A percentile compares a stretch with the other conserved stretches of the same genome.
Evolutionary conservation across 768 basidiomycete genomes (phyloP).

Genomic region (Hygrophoropsis aurantiaca): DNA sequence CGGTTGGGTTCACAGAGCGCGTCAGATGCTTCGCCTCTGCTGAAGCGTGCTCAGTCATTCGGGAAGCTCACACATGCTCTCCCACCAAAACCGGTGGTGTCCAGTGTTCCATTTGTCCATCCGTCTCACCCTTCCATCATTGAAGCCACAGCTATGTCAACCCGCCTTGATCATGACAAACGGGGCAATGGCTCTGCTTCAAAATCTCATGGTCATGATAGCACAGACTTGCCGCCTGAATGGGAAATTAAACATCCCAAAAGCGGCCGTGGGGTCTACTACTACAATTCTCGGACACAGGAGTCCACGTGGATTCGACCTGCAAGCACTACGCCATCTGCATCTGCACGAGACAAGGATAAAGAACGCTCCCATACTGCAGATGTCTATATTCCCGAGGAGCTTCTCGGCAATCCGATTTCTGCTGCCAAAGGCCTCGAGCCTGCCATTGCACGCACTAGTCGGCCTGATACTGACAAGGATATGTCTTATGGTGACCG

Average conservation of each 20-base stretch:
- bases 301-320: conserved; percentile 61
- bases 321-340: conserved; percentile 24
- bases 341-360: conserved; percentile 21
- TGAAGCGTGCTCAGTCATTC: conserved; percentile 23
- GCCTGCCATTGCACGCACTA: conserved; percentile 22
- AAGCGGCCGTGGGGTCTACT: conserved; percentile 49
- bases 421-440: conserved; percentile 22
- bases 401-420: conserved; percentile 24
- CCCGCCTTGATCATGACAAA: conserved; percentile 42
- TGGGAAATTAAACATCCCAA: conserved; percentile 62
- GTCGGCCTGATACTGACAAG: conserved; percentile 24
- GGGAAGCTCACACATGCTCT: conserved; percentile 62
- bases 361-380: conserved; percentile 18
- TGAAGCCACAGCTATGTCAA: conserved; percentile 62
- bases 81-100: conserved; percentile 62
- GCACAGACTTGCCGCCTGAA: conserved; percentile 47
- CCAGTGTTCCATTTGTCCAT: conserved; percentile 50
- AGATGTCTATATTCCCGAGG: conserved; percentile 21
- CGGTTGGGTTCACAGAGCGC: conserved; percentile 14
- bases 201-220: conserved; percentile 24
- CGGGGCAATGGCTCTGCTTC: conserved; percentile 33
- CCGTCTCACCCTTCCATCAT: conserved; percentile 59
- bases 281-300: conserved; percentile 56
- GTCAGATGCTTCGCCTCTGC: conserved; percentile 20
- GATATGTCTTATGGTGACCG: conserved; percentile 58